Base-by-base conservation (phyloP, 2,329 filamentous ascomycete genomes). In the Samsoniella hepiali region DNA sequence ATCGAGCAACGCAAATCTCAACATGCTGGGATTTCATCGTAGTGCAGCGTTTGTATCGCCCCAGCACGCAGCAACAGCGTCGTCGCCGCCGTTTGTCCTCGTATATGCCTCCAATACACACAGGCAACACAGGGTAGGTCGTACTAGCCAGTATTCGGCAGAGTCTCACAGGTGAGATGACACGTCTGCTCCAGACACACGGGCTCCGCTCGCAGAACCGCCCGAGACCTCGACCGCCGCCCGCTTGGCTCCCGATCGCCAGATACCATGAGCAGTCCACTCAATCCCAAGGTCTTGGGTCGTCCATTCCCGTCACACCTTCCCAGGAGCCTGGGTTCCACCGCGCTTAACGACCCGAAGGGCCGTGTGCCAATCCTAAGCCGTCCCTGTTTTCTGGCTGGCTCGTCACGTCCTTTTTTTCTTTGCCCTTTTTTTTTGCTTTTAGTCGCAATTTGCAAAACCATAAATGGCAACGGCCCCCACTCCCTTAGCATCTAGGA, bases 111-210 rank as follows among this genome's bases (percentile, higher is more conserved):
- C 29, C 17, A 49, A 42, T 32, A 51, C 32, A 49, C 29, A 51
- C 31, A 22, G 13, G 9, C 5, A 22, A 38, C 32, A 53, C 50
- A 53, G 17, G n/a, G 17, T 13, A 13, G 8, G 27, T 40, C 51
- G 58, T 49, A 38, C 42, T 49, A 36, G 27, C 32, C 11, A 42
- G 15, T 40, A 63, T 50, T 44, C 68, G 9, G 54, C 47, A 65
- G 63, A 68, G 72, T 72, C 68, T 73, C 68, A 72, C 68, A 70
- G 66, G 65, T 67, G 69, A 75, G 74, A 70, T 75, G 73, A 75
- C 73, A 75, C 68, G 73, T 75, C 73, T 74, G 63, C 69, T 71
- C 67, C 67, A 63, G 54, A 57, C 45, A 50, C 53, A 50, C 36
- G 53, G 22, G 44, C 61, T 63, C 51, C 51, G 60, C 60, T 57